Evolutionary conservation across 2,329 filamentous ascomycete species (phyloP), one percentile per base, ranked within the genome.

Genomic region (Pseudogymnoascus verrucosus): DNA sequence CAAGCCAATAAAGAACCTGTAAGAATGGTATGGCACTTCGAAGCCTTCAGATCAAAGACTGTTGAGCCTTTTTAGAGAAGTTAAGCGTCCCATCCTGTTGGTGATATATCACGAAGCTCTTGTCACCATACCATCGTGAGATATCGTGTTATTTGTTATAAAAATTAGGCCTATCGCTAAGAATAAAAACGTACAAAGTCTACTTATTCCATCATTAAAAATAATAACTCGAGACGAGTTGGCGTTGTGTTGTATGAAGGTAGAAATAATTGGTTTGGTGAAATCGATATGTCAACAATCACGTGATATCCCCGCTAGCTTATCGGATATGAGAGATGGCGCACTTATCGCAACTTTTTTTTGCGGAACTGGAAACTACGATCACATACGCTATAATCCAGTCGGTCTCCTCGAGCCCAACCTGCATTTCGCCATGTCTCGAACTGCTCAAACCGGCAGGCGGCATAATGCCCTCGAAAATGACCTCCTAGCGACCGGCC

Each of bases 381-480:
- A 60, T 36, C 31, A 36, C 31, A 26, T 60, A 60, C 44, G 36
- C 57, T 60, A 60, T 60, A 36, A 36, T 36, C 7, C 31, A 60
- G 31, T 60, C 57, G 57, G 36, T 3, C 57, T 21, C 57, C 36
- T 60, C 16, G 36, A 36, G 36, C 3, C 57, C 57, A 60, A 21
- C 31, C 57, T 36, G 36, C 36, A 60, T 60, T 36, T 60, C 57
- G 14, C 57, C 31, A 60, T 36, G 31, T 36, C 57, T 36, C 28
- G 31, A 21, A 10, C 57, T 36, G 57, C 23, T 16, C 31, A 60
- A 39, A 39, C 57, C 57, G 57, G 36, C 31, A 36, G 88, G 72
- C 87, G 90, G 68, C 93, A 97, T 78, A 96, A 96, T 70, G 93
- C 93, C 42, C 88, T 99, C 65, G 89, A 93, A 71, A 90, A 96